These are phyloP conservation scores for Strobilomyces echinocephalus DNA, from an alignment of 768 basidiomycete genomes.

Conservation along the genomic window DNA sequence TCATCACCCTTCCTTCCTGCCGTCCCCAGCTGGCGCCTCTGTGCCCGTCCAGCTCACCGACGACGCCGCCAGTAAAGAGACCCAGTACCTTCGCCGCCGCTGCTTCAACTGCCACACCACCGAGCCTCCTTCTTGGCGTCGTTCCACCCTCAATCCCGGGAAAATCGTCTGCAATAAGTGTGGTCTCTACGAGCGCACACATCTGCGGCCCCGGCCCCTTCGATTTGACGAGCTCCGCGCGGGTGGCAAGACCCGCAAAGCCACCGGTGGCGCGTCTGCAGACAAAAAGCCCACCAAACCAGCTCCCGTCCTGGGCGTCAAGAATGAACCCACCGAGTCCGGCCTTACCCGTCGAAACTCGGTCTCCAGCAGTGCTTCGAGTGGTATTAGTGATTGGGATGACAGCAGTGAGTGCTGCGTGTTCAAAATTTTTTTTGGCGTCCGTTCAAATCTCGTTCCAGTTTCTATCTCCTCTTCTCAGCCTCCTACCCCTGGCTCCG, in stretches of 20 bases:
- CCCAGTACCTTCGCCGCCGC: constrained; percentile 80
- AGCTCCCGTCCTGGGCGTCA: constrained; percentile 43
- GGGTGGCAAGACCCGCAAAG: constrained; percentile 76
- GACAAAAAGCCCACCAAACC: constrained; percentile 32
- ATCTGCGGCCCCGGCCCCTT: constrained; percentile 74
- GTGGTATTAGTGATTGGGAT: constrained; percentile 71
- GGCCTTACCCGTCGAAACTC: constrained; percentile 54
- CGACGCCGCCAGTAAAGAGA: constrained; percentile 87
- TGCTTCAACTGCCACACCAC: constrained; percentile 93
- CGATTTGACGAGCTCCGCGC: constrained; percentile 85
- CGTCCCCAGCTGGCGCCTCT: constrained; percentile 35
- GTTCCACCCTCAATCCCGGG: constrained; percentile 82
- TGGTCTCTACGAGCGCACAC: constrained; percentile 86
- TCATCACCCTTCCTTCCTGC: constrained; percentile 38
- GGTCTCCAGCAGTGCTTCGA: constrained; percentile 53
- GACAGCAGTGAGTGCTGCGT: constrained; percentile 57
- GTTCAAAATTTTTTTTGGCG: background rate
- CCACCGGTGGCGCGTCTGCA: constrained; percentile 15
- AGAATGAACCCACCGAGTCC: constrained; percentile 59
- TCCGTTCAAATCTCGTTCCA: constrained; percentile 4
- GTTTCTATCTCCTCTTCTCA: constrained; percentile 32
- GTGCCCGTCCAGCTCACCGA: constrained; percentile 82
- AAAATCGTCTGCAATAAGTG: constrained; percentile 96
- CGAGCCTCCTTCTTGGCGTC: constrained; percentile 84
- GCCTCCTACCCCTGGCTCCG: constrained; percentile 36